Percentiles rank a stretch among this genome's conserved stretches.
phyloP scores from a whole-genome alignment of 768 basidiomycete genomes.

The Pholiota microspora region DNA sequence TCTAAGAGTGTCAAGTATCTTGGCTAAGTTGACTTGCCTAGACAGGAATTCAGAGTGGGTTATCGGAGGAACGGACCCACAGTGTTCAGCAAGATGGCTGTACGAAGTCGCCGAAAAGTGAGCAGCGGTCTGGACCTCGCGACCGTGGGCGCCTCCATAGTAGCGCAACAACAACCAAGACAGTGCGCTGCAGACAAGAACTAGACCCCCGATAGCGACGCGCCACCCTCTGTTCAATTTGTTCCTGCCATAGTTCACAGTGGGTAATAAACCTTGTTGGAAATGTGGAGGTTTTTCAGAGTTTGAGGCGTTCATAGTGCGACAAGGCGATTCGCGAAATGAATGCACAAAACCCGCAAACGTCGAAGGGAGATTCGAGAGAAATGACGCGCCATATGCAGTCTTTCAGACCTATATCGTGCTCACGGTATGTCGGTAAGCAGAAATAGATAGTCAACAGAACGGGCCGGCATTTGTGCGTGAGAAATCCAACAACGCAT shows the following conservation, averaged over 20 bases:
- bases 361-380: neutral
- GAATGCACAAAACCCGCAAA: neutral
- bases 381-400: neutral
- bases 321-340: neutral
- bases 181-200: neutral
- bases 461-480: no score
- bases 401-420: neutral
- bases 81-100: constrained; percentile 33
- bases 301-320: neutral
- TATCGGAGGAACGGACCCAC: constrained; percentile 49
- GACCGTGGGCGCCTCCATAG: neutral
- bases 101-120: constrained; percentile 1
- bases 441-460: no score
- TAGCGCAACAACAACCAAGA: neutral
- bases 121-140: neutral
- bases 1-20: constrained; percentile 43
- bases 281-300: neutral
- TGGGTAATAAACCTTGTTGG: neutral
- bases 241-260: neutral
- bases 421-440: neutral
- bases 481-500: no score
- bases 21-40: constrained; percentile 56
- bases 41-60: constrained; percentile 38
- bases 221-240: neutral
- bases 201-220: neutral